A percentile compares a stretch with the other conserved stretches of the same genome.
Evolutionary conservation across 495 filamentous ascomycete species (phyloP).

Genomic region (Aspergillus nidulans): DNA sequence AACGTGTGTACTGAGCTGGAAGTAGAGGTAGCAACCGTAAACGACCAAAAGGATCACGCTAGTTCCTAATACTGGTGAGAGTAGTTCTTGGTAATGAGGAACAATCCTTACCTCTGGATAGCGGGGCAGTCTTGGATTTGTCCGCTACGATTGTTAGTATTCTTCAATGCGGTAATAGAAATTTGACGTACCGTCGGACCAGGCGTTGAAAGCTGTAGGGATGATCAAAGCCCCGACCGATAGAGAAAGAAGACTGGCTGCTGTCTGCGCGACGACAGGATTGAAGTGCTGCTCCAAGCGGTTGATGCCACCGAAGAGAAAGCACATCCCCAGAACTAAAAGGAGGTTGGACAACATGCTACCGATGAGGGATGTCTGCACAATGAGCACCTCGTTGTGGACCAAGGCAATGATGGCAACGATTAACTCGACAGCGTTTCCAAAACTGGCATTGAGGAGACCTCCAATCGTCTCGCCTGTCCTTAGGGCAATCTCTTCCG

Average conservation of each 20-base stretch:
- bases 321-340: slow-evolving; percentile 88
- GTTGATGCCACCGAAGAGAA: slow-evolving; percentile 81
- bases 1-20: slow-evolving; percentile 76
- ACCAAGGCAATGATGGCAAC: slow-evolving; percentile 79
- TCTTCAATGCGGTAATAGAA: not conserved
- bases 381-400: slow-evolving; percentile 72
- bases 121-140: slow-evolving; percentile 21
- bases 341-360: slow-evolving; percentile 89
- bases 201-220: slow-evolving; percentile 75
- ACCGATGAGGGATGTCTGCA: slow-evolving; percentile 88
- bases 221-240: slow-evolving; percentile 80
- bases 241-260: slow-evolving; percentile 74
- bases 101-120: slow-evolving; percentile 35
- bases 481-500: slow-evolving; percentile 51
- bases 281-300: slow-evolving; percentile 87
- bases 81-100: not conserved
- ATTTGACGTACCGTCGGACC: slow-evolving; percentile 35
- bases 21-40: slow-evolving; percentile 72
- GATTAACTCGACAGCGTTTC: slow-evolving; percentile 88
- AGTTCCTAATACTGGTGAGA: slow-evolving; percentile 43
- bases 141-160: slow-evolving; percentile 17
- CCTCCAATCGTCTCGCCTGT: slow-evolving; percentile 81
- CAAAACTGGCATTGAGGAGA: slow-evolving; percentile 28
- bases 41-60: slow-evolving; percentile 71
- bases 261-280: slow-evolving; percentile 87